A percentile compares a stretch with the other conserved stretches of the same genome.
Evolutionary conservation across 176 grass and related monocot genomes (phyloP).

Genomic region (Oryza longistaminata): DNA sequence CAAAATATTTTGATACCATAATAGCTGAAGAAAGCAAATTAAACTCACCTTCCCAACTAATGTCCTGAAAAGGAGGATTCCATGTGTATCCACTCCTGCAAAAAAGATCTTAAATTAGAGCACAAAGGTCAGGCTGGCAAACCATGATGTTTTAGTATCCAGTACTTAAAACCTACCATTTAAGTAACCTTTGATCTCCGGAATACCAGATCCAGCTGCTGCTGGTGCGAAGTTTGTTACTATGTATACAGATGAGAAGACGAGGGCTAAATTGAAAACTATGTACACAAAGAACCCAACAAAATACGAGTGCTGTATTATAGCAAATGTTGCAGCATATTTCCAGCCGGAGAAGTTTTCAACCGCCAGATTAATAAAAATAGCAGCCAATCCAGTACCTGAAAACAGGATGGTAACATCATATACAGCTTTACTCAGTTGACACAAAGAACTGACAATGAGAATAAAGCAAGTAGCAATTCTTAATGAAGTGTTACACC

Average conservation of each 20-base stretch:
- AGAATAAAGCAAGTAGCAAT: conserved; percentile 3
- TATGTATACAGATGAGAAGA: conserved; percentile 92
- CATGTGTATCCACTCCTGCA: conserved; percentile 97
- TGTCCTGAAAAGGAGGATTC: conserved; percentile 96
- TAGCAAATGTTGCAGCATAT: conserved; percentile 85
- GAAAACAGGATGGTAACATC: conserved; percentile 33
- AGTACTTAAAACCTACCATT: conserved; percentile 64
- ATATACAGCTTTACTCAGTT: conserved; percentile 15
- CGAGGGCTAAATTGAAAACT: conserved; percentile 80
- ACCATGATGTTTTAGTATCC: conserved; percentile 6
- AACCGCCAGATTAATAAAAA: conserved; percentile 97
- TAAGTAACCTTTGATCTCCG: conserved; percentile 99
- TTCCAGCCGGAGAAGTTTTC: conserved; percentile 99
- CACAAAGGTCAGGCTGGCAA: conserved; percentile 3
- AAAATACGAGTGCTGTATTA: conserved; percentile 98
- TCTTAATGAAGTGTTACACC: neutral
- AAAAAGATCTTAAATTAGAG: conserved; percentile 35
- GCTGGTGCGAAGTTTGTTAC: conserved; percentile 92
- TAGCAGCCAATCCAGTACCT: conserved; percentile 98
- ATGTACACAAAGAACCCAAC: conserved; percentile 85
- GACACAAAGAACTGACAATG: neutral
- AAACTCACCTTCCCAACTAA: conserved; percentile 85
- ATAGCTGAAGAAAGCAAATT: conserved; percentile 29
- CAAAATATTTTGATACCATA: conserved; percentile 15
- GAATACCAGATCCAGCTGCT: conserved; percentile 98